These are phyloP conservation scores for Serendipita sp. DNA, from an alignment of 768 basidiomycete genomes.

Conservation along the genomic window DNA sequence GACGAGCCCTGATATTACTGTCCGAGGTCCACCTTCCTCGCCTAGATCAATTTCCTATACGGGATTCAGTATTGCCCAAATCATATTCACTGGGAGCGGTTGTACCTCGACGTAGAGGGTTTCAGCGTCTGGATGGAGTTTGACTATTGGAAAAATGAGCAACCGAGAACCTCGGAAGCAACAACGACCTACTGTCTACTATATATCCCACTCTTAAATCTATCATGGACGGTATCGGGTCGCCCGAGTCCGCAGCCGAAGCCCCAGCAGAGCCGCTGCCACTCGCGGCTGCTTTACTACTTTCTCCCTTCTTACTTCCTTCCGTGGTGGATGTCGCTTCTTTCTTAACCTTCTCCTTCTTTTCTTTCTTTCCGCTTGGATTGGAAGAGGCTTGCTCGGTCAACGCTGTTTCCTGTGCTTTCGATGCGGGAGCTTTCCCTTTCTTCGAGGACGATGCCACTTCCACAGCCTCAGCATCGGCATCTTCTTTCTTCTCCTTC, in stretches of 20 bases:
- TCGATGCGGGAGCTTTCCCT: slow-evolving; percentile 5
- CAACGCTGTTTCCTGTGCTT: slow-evolving; percentile 9
- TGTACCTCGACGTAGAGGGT: slow-evolving; percentile 86
- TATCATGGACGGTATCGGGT: slow-evolving; percentile 90
- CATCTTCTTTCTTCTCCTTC: slow-evolving; percentile 42
- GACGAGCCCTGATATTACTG: slow-evolving; percentile 92
- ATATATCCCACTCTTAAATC: slow-evolving; percentile 91
- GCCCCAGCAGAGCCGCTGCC: slow-evolving; percentile 11
- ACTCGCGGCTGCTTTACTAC: slow-evolving; percentile 17
- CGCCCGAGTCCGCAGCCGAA: slow-evolving; percentile 48
- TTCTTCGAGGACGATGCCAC: slow-evolving; percentile 11
- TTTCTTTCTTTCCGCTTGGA: slow-evolving; percentile 19
- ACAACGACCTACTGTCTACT: slow-evolving; percentile 51
- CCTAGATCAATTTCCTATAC: slow-evolving; percentile 86
- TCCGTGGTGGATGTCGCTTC: slow-evolving; percentile 26
- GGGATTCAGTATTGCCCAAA: neutral
- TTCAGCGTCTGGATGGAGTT: slow-evolving; percentile 94
- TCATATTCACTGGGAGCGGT: neutral
- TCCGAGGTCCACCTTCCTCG: slow-evolving; percentile 86
- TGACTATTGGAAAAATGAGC: slow-evolving; percentile 36
- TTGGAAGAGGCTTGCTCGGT: neutral
- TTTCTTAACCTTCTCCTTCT: slow-evolving; percentile 30
- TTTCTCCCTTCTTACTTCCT: slow-evolving; percentile 19
- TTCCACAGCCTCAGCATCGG: slow-evolving; percentile 19
- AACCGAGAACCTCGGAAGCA: neutral